Percentiles rank a stretch among this genome's conserved stretches.
These are phyloP conservation scores for Pyronema domesticum DNA, from an alignment of 495 filamentous ascomycete genomes.

Conservation along the genomic window DNA sequence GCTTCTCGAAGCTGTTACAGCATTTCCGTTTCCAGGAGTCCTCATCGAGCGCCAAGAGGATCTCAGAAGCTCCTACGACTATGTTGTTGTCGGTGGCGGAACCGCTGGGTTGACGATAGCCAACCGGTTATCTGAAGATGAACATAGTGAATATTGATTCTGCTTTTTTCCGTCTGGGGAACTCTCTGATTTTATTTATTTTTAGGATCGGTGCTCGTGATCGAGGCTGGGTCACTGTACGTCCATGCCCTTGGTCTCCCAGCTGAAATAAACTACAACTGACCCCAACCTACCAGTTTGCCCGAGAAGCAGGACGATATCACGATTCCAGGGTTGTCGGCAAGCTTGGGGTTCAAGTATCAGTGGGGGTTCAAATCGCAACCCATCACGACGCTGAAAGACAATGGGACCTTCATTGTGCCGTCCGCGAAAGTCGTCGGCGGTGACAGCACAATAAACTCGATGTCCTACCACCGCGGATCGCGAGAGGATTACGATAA, in stretches of 20 bases:
- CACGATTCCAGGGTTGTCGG: neutral
- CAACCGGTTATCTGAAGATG: slow-evolving; percentile 29
- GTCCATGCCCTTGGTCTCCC: neutral
- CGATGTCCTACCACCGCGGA: slow-evolving; percentile 32
- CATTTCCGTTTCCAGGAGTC: slow-evolving; percentile 4
- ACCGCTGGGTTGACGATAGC: slow-evolving; percentile 34
- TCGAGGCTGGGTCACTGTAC: slow-evolving; percentile 30
- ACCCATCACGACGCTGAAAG: neutral
- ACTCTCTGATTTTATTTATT: neutral
- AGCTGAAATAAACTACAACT: neutral
- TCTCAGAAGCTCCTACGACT: slow-evolving; percentile 29
- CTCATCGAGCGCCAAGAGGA: slow-evolving; percentile 12
- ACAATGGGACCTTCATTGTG: slow-evolving; percentile 25
- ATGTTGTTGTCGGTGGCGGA: slow-evolving; percentile 37
- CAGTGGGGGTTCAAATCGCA: neutral
- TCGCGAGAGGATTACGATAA: slow-evolving; percentile 35
- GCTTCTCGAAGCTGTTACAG: neutral
- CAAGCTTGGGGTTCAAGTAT: neutral
- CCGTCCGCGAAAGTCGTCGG: slow-evolving; percentile 29
- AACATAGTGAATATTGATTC: slow-evolving; percentile 11
- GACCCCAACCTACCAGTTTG: neutral
- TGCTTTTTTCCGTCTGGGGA: too few relatives aligned
- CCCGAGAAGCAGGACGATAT: neutral
- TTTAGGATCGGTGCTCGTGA: slow-evolving; percentile 28
- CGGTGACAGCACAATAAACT: slow-evolving; percentile 30